Conservation (phyloP, 345 rosid species). For the Noccaea caerulescens region DNA sequence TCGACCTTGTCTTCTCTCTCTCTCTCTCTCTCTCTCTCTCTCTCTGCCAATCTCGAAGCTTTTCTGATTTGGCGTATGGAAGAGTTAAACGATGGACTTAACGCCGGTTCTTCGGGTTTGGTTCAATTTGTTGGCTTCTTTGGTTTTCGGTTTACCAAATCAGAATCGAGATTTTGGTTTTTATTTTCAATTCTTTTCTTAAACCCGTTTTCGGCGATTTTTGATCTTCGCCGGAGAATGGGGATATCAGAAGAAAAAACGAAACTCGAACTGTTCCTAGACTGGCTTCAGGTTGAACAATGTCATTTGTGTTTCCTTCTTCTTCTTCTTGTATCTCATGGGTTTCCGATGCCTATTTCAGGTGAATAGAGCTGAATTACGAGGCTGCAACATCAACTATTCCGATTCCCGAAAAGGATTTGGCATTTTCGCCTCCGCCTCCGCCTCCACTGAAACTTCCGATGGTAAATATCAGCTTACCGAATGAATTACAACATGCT, state of each 20-base stretch:
- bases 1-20: constrained; percentile 4
- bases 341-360: constrained; percentile 28
- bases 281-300: constrained; percentile 34
- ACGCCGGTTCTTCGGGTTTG: constrained; percentile 1
- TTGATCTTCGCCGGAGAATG: constrained; percentile 22
- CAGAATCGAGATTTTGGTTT: background rate
- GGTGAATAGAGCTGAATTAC: constrained; percentile 72
- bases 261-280: constrained; percentile 22
- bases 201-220: constrained; percentile 4
- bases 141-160: background rate
- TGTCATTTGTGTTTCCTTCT: background rate
- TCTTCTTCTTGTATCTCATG: background rate
- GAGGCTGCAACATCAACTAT: constrained; percentile 70
- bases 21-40: background rate
- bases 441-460: constrained; percentile 43
- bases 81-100: background rate
- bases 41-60: constrained; percentile 24
- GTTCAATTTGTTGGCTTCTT: no score
- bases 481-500: background rate
- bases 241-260: constrained; percentile 24
- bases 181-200: background rate
- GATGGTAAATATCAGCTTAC: constrained; percentile 47
- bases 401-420: constrained; percentile 68
- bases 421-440: constrained; percentile 65
- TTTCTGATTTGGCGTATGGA: constrained; percentile 5